Conservation (phyloP, 2,329 filamentous ascomycete genomes). For the Penicillium sp. region DNA sequence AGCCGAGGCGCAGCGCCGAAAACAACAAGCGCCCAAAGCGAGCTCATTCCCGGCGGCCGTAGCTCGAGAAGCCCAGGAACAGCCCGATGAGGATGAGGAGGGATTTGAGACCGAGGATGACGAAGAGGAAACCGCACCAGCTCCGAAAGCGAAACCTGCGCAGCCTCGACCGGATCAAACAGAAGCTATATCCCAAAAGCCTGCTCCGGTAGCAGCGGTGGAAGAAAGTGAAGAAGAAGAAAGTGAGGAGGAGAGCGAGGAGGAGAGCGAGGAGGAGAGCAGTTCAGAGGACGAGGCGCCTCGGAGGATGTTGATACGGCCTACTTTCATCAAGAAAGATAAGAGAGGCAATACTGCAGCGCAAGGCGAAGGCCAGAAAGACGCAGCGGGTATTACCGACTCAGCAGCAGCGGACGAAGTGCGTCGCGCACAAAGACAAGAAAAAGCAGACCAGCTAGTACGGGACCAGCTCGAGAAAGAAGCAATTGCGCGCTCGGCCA, state of each 20-base stretch:
- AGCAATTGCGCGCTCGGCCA: constrained; percentile 66
- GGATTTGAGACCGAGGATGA: constrained; percentile 58
- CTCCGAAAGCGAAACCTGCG: constrained; percentile 18
- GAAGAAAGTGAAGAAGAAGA: constrained; percentile 43
- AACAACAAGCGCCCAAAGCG: constrained; percentile 44
- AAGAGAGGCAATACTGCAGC: constrained; percentile 47
- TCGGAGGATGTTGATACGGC: constrained; percentile 55
- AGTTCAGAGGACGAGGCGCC: constrained; percentile 56
- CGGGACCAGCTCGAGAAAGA: constrained; percentile 85
- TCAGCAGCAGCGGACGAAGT: constrained; percentile 42
- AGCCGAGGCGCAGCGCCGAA: constrained; percentile 36
- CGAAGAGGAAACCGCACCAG: constrained; percentile 26
- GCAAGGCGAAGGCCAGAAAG: constrained; percentile 21
- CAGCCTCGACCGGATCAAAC: constrained; percentile 14
- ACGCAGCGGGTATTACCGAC: constrained; percentile 23
- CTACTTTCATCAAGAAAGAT: constrained; percentile 63
- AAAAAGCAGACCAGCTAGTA: constrained; percentile 71
- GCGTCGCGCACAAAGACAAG: constrained; percentile 54
- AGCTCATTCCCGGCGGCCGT: constrained; percentile 35
- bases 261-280: constrained; percentile 47
- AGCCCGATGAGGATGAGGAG: constrained; percentile 48
- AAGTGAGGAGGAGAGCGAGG: constrained; percentile 43
- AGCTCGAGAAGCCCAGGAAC: constrained; percentile 27
- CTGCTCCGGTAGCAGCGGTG: constrained; percentile 17
- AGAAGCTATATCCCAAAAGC: constrained; percentile 15